phyloP scores from a whole-genome alignment of 208 protist genomes.

The Leishmania guyanensis region DNA sequence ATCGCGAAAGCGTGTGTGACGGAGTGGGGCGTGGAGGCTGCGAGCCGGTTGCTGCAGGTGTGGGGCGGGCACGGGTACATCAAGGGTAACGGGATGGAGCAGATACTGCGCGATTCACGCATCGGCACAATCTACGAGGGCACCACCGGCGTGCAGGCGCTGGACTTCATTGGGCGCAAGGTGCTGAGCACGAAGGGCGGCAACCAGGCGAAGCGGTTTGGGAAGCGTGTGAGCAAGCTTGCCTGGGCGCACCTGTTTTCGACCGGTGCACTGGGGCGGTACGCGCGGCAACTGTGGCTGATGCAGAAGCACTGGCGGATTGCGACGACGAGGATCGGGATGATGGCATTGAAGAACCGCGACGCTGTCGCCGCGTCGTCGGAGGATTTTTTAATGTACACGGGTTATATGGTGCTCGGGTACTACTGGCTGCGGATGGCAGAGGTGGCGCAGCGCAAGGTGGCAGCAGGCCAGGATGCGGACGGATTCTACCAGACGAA shows the following conservation, averaged over 20 bases:
- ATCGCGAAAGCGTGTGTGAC: conserved; percentile 88
- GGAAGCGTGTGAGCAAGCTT: conserved; percentile 43
- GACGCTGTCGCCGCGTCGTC: conserved; percentile 50
- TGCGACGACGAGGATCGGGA: conserved; percentile 50
- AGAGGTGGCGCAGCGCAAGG: conserved; percentile 58
- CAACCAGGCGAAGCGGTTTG: conserved; percentile 44
- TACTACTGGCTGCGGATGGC: conserved; percentile 92
- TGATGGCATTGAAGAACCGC: conserved; percentile 44
- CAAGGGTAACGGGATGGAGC: conserved; percentile 83
- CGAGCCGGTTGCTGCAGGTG: conserved; percentile 64
- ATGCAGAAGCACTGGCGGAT: conserved; percentile 73
- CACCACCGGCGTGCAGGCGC: conserved; percentile 83
- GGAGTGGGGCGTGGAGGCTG: conserved; percentile 77
- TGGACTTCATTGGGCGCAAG: conserved; percentile 89
- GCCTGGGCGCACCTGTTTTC: conserved; percentile 40
- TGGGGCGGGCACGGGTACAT: conserved; percentile 85
- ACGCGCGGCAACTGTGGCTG: conserved; percentile 52
- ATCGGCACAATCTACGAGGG: conserved; percentile 83
- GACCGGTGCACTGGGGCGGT: conserved; percentile 36
- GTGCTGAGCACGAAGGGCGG: conserved; percentile 65
- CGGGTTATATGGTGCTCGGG: conserved; percentile 76
- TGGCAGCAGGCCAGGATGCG: conserved; percentile 58
- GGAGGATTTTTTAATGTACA: conserved; percentile 85
- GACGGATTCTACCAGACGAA: conserved; percentile 86
- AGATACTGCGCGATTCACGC: conserved; percentile 76